Percentiles rank a stretch among this genome's conserved stretches.
These are phyloP conservation scores for Cordyceps pruinosa DNA, from an alignment of 2,329 filamentous ascomycete species.

Conservation along the genomic window DNA sequence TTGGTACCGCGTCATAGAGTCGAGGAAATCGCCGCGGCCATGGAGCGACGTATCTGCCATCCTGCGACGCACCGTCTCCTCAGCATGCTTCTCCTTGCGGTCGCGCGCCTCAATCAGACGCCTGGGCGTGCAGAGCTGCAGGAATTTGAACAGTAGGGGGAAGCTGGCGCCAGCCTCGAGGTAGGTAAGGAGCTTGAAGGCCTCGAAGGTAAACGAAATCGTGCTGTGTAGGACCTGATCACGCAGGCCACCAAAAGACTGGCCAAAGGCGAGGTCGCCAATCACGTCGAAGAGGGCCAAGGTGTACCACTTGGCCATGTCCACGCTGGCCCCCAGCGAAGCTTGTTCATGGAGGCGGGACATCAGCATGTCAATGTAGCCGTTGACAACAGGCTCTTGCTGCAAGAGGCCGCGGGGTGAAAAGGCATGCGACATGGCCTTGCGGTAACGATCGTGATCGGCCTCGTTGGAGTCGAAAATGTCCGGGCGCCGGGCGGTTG, in stretches of 20 bases:
- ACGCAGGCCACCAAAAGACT: constrained; percentile 21
- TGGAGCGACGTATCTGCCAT: background rate
- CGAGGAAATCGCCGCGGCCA: background rate
- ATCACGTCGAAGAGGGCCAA: constrained; percentile 24
- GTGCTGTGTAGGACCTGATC: constrained; percentile 20
- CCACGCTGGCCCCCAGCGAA: constrained; percentile 10
- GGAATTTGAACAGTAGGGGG: background rate
- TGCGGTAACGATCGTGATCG: constrained; percentile 2
- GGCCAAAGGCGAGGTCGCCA: constrained; percentile 23
- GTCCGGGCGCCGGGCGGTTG: background rate
- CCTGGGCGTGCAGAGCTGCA: background rate
- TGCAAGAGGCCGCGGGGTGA: background rate
- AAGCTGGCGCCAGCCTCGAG: background rate
- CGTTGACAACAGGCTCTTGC: background rate
- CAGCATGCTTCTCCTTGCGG: background rate
- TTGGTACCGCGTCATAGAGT: background rate
- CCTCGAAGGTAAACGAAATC: constrained; percentile 16
- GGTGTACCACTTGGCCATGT: constrained; percentile 22
- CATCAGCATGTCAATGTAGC: background rate
- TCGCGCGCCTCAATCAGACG: background rate
- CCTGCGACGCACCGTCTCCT: background rate
- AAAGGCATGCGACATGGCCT: background rate
- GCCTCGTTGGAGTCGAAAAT: background rate
- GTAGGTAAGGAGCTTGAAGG: background rate
- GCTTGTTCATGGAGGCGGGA: background rate